A percentile compares a stretch with the other conserved stretches of the same genome.
These are phyloP conservation scores for Capillidium rhysosporum DNA, from an alignment of 371 early-diverging fungal species.

Conservation along the genomic window DNA sequence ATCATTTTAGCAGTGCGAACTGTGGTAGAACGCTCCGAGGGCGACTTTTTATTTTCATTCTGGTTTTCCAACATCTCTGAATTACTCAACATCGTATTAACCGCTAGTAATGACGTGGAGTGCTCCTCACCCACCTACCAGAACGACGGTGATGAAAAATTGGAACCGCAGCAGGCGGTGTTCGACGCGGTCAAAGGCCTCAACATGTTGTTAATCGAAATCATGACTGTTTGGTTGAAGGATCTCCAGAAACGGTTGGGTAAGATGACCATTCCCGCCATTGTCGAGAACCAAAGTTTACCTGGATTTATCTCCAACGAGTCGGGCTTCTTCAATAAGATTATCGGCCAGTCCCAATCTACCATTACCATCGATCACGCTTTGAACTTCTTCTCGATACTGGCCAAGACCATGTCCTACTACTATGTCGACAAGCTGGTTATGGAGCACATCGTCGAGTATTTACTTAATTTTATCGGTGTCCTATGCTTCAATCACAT, in stretches of 20 bases:
- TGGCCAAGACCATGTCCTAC: slow-evolving; percentile 82
- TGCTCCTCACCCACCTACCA: background rate
- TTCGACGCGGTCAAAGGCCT: slow-evolving; percentile 6
- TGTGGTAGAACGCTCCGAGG: slow-evolving; percentile 40
- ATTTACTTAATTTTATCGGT: slow-evolving; percentile 77
- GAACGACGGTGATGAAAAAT: background rate
- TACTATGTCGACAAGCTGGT: slow-evolving; percentile 65
- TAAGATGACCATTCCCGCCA: slow-evolving; percentile 85
- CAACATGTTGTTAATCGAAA: background rate
- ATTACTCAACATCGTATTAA: slow-evolving; percentile 25
- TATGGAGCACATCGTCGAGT: slow-evolving; percentile 63
- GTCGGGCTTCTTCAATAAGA: slow-evolving; percentile 62
- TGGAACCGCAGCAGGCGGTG: slow-evolving; percentile 3
- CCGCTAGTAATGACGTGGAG: slow-evolving; percentile 4
- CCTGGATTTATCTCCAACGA: slow-evolving; percentile 83
- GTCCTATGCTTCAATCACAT: slow-evolving; percentile 86
- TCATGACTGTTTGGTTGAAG: slow-evolving; percentile 53
- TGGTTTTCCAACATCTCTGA: slow-evolving; percentile 93
- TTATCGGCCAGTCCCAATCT: slow-evolving; percentile 46
- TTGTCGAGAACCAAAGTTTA: slow-evolving; percentile 78
- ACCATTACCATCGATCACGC: slow-evolving; percentile 81
- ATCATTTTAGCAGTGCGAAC: slow-evolving; percentile 73
- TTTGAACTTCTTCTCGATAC: slow-evolving; percentile 70
- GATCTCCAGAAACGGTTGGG: slow-evolving; percentile 79
- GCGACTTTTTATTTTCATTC: slow-evolving; percentile 51